These are phyloP conservation scores for Candida pseudoglaebosa DNA, from an alignment of 805 yeast species.

Conservation along the genomic window DNA sequence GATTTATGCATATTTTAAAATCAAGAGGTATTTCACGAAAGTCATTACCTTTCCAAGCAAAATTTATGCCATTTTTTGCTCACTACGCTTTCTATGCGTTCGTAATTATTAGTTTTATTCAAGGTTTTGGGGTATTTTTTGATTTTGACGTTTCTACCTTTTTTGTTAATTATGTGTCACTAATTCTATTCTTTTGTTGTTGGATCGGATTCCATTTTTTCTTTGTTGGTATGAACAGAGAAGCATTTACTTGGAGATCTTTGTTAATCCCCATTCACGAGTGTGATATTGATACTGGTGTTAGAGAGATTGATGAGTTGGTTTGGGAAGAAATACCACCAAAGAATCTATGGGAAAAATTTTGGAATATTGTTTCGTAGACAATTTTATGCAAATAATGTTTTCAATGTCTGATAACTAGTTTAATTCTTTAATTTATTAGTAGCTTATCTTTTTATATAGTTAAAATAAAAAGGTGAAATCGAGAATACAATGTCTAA, in stretches of 20 bases:
- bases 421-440: conserved; percentile 1
- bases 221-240: conserved; percentile 39
- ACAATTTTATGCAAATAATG: neutral
- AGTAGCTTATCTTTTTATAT: too few relatives aligned
- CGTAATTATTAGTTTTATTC: conserved; percentile 57
- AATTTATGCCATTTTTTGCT: conserved; percentile 63
- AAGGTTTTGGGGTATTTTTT: conserved; percentile 68
- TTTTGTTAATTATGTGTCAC: conserved; percentile 69
- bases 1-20: conserved; percentile 65
- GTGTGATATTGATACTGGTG: conserved; percentile 66
- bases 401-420: neutral
- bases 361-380: conserved; percentile 41
- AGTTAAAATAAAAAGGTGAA: too few relatives aligned
- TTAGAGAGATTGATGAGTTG: conserved; percentile 57
- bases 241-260: conserved; percentile 26
- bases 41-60: conserved; percentile 70
- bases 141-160: conserved; percentile 51
- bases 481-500: too few relatives aligned
- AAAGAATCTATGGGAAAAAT: conserved; percentile 49
- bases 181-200: conserved; percentile 52
- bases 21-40: conserved; percentile 63
- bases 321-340: conserved; percentile 56
- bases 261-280: conserved; percentile 50
- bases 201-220: conserved; percentile 55
- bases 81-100: conserved; percentile 57